Evolutionary conservation across 768 basidiomycete genomes (phyloP).

Genomic region (Tulasnella sp.): DNA sequence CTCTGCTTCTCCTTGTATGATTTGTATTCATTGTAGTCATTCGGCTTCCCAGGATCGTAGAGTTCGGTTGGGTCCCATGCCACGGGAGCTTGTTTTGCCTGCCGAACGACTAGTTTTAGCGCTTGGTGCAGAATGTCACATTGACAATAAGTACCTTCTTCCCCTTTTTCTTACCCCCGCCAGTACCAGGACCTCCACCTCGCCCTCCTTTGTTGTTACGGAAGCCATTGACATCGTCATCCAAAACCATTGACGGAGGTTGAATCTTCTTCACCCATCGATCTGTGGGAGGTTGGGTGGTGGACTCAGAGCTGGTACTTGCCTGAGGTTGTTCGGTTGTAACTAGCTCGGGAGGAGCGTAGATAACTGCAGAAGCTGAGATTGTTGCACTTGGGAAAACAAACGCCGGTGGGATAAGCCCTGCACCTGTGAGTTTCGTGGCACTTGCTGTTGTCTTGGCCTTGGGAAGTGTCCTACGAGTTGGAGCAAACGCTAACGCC

Average conservation of each 20-base stretch:
- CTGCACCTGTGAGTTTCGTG: no score
- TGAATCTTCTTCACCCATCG: constrained; percentile 85
- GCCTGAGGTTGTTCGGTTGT: constrained; percentile 30
- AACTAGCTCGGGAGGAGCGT: constrained; percentile 52
- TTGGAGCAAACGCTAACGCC: constrained; percentile 74
- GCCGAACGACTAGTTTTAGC: background rate
- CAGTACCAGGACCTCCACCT: constrained; percentile 38
- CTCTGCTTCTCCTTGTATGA: constrained; percentile 62
- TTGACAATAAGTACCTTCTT: constrained; percentile 50
- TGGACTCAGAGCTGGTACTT: background rate
- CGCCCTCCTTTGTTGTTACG: constrained; percentile 23
- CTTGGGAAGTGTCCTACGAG: constrained; percentile 47
- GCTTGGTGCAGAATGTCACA: background rate
- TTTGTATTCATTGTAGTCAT: constrained; percentile 84
- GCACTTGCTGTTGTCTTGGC: constrained; percentile 36
- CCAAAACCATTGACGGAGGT: constrained; percentile 79
- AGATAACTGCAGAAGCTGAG: constrained; percentile 52
- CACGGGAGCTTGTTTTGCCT: constrained; percentile 16
- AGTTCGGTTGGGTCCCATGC: constrained; percentile 68
- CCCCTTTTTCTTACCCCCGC: constrained; percentile 37
- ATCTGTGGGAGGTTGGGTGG: constrained; percentile 24
- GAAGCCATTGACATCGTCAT: constrained; percentile 81
- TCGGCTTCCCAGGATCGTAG: constrained; percentile 73
- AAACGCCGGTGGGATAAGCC: constrained; percentile 53
- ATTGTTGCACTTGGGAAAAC: constrained; percentile 29